phyloP scores from a whole-genome alignment of 2,329 filamentous ascomycete species.

The Penicillium freii region DNA sequence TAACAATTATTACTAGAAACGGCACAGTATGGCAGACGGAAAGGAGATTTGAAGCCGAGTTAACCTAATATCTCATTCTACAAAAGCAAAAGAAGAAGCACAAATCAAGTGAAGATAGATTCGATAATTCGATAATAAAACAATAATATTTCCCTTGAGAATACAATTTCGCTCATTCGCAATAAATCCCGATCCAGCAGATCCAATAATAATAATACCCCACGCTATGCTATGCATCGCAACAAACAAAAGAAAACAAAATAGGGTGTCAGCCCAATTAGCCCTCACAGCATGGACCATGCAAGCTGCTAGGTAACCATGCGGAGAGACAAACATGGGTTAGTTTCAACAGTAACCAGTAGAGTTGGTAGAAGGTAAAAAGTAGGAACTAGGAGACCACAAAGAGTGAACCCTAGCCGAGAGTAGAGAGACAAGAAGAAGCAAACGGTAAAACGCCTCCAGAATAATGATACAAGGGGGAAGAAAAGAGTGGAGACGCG shows the following conservation, averaged over 20 bases:
- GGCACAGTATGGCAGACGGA: not conserved
- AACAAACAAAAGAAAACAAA: constrained; percentile 10
- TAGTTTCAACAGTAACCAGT: constrained; percentile 1
- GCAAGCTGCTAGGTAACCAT: constrained; percentile 18
- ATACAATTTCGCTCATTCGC: constrained; percentile 21
- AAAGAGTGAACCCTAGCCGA: not conserved
- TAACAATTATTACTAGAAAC: not conserved
- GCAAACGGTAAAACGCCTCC: not conserved
- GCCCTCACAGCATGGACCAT: constrained; percentile 6
- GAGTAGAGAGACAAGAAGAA: not conserved
- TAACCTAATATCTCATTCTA: not conserved
- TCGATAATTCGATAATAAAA: not conserved
- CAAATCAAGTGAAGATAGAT: not conserved
- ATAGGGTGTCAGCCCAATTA: not conserved
- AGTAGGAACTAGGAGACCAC: not conserved
- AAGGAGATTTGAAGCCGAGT: not conserved
- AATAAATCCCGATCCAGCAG: constrained; percentile 8
- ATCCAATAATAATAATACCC: constrained; percentile 17
- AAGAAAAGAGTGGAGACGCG: constrained; percentile 7
- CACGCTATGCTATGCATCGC: constrained; percentile 33
- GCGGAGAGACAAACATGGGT: not conserved
- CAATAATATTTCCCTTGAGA: constrained; percentile 1
- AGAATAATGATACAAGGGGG: constrained; percentile 24
- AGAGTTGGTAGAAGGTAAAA: constrained; percentile 5
- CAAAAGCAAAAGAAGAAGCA: not conserved